Evolutionary conservation across 1,139 yeast species (phyloP).

Genomic region (Lizanozyma gosingica): DNA sequence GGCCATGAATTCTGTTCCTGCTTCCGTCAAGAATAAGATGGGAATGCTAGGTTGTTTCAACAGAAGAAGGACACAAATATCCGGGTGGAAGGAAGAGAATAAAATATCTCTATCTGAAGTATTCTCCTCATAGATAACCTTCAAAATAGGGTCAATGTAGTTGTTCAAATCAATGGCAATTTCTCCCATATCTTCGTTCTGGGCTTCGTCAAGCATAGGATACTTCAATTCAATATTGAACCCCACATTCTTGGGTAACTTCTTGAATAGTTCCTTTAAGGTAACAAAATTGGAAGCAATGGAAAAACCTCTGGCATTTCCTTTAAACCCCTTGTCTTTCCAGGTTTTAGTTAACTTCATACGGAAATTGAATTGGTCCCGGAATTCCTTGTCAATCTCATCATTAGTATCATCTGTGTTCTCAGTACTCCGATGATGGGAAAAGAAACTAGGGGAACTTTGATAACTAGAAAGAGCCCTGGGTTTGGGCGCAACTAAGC

Average conservation of each 20-base stretch:
- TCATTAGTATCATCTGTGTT: conserved; percentile 18
- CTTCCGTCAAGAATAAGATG: conserved; percentile 78
- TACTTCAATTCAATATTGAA: conserved; percentile 93
- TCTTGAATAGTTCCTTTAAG: conserved; percentile 71
- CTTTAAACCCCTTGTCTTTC: conserved; percentile 82
- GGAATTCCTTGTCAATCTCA: conserved; percentile 29
- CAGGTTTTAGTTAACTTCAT: conserved; percentile 84
- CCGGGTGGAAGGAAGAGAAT: conserved; percentile 93
- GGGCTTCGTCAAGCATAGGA: conserved; percentile 93
- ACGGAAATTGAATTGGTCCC: conserved; percentile 43
- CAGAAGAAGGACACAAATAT: conserved; percentile 75
- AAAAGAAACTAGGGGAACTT: conserved; percentile 1
- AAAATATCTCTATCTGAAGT: conserved; percentile 76
- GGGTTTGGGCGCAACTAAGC: not conserved
- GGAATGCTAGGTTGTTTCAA: conserved; percentile 92
- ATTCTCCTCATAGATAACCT: conserved; percentile 68
- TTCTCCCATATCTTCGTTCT: conserved; percentile 80
- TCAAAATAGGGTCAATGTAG: conserved; percentile 80
- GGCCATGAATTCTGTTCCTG: conserved; percentile 77
- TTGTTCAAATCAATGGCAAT: conserved; percentile 75
- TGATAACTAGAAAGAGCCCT: not conserved
- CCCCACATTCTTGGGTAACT: conserved; percentile 77
- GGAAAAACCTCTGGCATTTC: conserved; percentile 80
- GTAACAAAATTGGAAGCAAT: conserved; percentile 92
- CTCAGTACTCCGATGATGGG: conserved; percentile 2